Evolutionary conservation across 2,329 filamentous ascomycete species (phyloP), one percentile per base, ranked within the genome.

Genomic region (Alternaria alternata): DNA sequence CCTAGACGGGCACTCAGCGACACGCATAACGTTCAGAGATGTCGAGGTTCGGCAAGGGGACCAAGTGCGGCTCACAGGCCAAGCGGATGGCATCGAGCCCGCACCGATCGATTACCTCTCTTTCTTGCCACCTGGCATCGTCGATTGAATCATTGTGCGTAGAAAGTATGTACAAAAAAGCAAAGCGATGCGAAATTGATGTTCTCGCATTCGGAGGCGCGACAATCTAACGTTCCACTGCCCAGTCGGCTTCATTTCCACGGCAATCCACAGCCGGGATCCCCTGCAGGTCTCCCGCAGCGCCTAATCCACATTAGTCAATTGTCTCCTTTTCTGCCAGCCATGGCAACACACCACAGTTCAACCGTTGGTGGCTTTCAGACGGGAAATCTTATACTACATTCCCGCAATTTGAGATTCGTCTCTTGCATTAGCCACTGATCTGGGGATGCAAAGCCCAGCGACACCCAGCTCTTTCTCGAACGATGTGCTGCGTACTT

Each of bases 91-190:
- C 0, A 78, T 80, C 26, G 89, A 91, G 78, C 82, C 82, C 11
- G 89, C 89, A 52, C 87, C 89, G 5, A 54, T 92, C 62, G 89
- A 92, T 77, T 91, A 91, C 74, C 76, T 91, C 42, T 83, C 84
- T 4, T 76, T 92, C 49, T 71, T 91, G 59, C 89, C 89, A 0
- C 68, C 75, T 3, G 87, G 86, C 0, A 74, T 86, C 24, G 79
- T 87, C 14, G 87, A 89, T 73, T 89, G 78, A 67, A 34, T 38
- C 20, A 18, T 22, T 26, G 32, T 26, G 32, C 14, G 39, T 24
- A 49, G 30, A 24, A 24, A 26, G 46, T n/a, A 38, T 49, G 32
- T 49, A 49, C 30, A 38, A 36, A 49, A 49, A 49, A 49, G 46
- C 20, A 49, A 49, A 49, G 34, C 32, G 14, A 49, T 49, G 20